Percentiles rank a stretch among this genome's conserved stretches.
Evolutionary conservation across 1,139 yeast genomes (phyloP).

Genomic region (Candida gigantensis): DNA sequence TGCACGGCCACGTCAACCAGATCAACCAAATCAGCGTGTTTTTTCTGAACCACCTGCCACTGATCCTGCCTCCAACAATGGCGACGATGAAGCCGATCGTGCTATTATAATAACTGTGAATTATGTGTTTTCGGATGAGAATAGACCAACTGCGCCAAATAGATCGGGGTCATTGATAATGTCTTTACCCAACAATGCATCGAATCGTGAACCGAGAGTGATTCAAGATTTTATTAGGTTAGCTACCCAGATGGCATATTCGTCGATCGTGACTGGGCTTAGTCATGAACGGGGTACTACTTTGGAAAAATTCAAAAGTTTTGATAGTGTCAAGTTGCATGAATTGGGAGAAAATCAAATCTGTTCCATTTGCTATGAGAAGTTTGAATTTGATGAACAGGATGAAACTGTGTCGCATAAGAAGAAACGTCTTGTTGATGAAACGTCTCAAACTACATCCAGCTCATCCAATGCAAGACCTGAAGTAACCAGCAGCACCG

Average conservation of each 20-base stretch:
- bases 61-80: background rate
- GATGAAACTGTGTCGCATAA: slow-evolving; percentile 10
- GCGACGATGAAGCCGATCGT: slow-evolving; percentile 11
- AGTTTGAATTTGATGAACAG: slow-evolving; percentile 30
- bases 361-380: slow-evolving; percentile 74
- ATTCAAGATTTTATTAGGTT: slow-evolving; percentile 59
- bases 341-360: slow-evolving; percentile 31
- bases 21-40: background rate
- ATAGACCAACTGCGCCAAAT: slow-evolving; percentile 41
- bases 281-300: slow-evolving; percentile 52
- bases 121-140: slow-evolving; percentile 47
- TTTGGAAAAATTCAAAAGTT: slow-evolving; percentile 49
- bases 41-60: slow-evolving; percentile 2
- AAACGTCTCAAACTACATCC: slow-evolving; percentile 10
- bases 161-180: slow-evolving; percentile 58
- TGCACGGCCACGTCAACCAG: slow-evolving; percentile 1
- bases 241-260: slow-evolving; percentile 70
- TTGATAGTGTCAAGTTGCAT: slow-evolving; percentile 33
- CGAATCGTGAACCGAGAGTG: slow-evolving; percentile 53
- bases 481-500: slow-evolving; percentile 1
- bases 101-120: slow-evolving; percentile 48
- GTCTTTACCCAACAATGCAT: slow-evolving; percentile 64
- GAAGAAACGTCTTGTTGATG: slow-evolving; percentile 11
- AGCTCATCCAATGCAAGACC: slow-evolving; percentile 10
- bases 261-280: slow-evolving; percentile 53